Conservation (phyloP, 2,329 filamentous ascomycete genomes). For the Aspergillus sp. region DNA sequence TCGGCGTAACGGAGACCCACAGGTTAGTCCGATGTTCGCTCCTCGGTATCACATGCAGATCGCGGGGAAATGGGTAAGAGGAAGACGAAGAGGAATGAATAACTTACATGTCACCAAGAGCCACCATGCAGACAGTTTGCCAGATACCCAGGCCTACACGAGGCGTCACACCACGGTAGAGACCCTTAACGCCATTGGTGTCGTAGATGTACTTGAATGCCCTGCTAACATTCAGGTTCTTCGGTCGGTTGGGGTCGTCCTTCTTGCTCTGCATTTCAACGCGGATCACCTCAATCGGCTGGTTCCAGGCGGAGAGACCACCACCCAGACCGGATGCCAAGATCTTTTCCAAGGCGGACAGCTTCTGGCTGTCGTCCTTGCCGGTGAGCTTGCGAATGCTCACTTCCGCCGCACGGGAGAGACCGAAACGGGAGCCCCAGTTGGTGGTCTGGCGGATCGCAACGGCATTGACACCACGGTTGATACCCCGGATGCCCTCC, state of each 20-base stretch:
- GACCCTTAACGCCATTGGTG: constrained; percentile 77
- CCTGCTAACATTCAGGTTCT: constrained; percentile 96
- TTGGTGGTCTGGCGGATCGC: constrained; percentile 99
- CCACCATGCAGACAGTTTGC: constrained; percentile 99
- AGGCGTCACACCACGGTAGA: constrained; percentile 92
- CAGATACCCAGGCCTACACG: constrained; percentile 92
- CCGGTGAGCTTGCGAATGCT: constrained; percentile 70
- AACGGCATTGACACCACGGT: constrained; percentile 96
- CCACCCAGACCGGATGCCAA: constrained; percentile 77
- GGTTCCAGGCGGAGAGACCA: constrained; percentile 96
- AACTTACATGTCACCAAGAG: constrained; percentile 90
- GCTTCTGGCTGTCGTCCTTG: constrained; percentile 73
- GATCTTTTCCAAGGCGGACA: constrained; percentile 78
- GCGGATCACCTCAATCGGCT: constrained; percentile 98
- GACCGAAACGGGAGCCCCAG: constrained; percentile 94
- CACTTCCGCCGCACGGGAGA: constrained; percentile 82
- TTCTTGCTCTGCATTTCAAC: constrained; percentile 99
- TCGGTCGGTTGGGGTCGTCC: constrained; percentile 91
- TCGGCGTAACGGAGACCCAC: constrained; percentile 18
- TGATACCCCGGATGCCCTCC: constrained; percentile 92
- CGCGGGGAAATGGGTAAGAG: neutral
- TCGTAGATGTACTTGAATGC: constrained; percentile 76
- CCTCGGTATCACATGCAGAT: constrained; percentile 21
- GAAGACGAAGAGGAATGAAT: neutral
- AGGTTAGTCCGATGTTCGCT: constrained; percentile 19